These are phyloP conservation scores for Lonicera japonica DNA, from an alignment of 129 eudicot genomes.

Conservation along the genomic window DNA sequence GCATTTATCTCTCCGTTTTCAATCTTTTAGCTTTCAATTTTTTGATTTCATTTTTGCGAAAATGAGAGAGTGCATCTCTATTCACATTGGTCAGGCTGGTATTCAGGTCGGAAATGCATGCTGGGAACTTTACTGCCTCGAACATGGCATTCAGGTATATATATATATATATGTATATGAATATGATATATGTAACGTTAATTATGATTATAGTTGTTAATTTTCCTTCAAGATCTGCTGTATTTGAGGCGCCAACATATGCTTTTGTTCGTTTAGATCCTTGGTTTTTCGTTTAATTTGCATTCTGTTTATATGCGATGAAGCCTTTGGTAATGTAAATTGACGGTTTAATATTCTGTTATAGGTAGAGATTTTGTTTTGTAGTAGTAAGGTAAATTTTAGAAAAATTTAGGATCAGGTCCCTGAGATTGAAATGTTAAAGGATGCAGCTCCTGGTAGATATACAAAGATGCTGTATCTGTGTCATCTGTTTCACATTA, in stretches of 20 bases:
- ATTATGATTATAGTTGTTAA: neutral
- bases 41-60: conserved; percentile 4
- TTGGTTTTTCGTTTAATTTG: conserved; percentile 3
- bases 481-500: too few species aligned
- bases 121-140: conserved; percentile 54
- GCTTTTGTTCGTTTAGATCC: too few species aligned
- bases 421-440: too few species aligned
- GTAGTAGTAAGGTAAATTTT: neutral
- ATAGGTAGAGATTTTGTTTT: neutral
- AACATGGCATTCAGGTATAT: conserved; percentile 49
- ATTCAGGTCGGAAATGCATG: conserved; percentile 52
- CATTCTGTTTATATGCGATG: too few species aligned
- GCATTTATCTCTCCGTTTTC: neutral
- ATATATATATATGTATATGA: neutral
- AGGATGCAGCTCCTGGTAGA: too few species aligned
- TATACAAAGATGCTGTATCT: too few species aligned
- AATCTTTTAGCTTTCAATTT: neutral
- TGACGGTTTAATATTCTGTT: too few species aligned
- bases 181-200: neutral
- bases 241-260: too few species aligned
- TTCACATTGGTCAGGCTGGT: conserved; percentile 56
- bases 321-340: too few species aligned
- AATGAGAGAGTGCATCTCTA: conserved; percentile 48
- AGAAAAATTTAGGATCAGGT: neutral
- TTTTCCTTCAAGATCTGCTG: too few species aligned